phyloP scores from a whole-genome alignment of 2,329 filamentous ascomycete species.

The Graphiopsis chlorocephala region DNA sequence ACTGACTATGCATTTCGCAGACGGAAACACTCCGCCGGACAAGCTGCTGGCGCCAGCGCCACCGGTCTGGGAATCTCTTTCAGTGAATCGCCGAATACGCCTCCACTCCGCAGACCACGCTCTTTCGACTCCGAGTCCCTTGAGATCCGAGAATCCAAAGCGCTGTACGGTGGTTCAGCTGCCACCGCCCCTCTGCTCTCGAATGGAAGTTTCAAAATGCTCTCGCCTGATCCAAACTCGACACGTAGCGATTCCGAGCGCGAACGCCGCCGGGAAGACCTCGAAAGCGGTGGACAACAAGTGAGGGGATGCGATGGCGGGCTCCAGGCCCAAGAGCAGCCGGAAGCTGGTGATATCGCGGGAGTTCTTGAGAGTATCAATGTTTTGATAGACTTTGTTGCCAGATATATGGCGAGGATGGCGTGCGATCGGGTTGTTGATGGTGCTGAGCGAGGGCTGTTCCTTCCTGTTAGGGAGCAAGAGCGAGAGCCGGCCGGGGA shows the following conservation, averaged over 20 bases:
- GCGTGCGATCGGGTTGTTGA: slow-evolving; percentile 23
- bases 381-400: slow-evolving; percentile 23
- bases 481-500: slow-evolving; percentile 21
- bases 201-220: background rate
- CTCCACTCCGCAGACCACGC: background rate
- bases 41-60: background rate
- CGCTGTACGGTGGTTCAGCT: background rate
- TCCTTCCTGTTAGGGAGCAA: slow-evolving; percentile 25
- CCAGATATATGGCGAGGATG: slow-evolving; percentile 21
- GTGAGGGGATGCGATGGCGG: too few species aligned
- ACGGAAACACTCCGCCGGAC: background rate
- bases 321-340: background rate
- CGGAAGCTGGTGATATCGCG: background rate
- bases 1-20: background rate
- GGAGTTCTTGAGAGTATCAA: slow-evolving; percentile 22
- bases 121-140: background rate
- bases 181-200: slow-evolving; percentile 18
- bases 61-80: slow-evolving; percentile 3
- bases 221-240: background rate
- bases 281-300: background rate
- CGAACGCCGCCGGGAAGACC: background rate
- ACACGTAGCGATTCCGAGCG: background rate
- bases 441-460: slow-evolving; percentile 26
- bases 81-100: background rate
- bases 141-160: background rate